Conservation (phyloP, 495 filamentous ascomycete species). For the Talaromyces liani region DNA sequence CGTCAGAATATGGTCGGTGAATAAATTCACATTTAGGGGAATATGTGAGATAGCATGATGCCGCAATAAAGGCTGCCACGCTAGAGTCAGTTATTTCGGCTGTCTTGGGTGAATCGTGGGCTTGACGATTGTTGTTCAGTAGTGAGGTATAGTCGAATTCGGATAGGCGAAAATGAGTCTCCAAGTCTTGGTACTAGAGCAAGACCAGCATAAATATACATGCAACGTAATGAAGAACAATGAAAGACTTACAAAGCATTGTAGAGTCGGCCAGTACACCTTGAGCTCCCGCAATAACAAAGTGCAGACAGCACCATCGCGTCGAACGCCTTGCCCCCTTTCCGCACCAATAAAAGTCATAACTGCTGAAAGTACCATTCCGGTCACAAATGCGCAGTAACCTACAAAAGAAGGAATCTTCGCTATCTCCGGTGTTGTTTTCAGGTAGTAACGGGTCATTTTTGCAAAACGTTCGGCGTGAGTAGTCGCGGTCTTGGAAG, state of each 20-base stretch:
- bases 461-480: conserved; percentile 1
- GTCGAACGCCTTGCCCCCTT: neutral
- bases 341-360: neutral
- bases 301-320: neutral
- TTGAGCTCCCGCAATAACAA: conserved; percentile 3
- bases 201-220: neutral
- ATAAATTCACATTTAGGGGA: conserved; percentile 2
- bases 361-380: conserved; percentile 2
- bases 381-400: conserved; percentile 1
- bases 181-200: neutral
- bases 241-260: neutral
- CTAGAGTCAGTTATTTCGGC: neutral
- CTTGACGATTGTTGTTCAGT: neutral
- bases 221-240: too few relatives aligned
- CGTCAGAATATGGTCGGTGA: conserved; percentile 1
- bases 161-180: conserved; percentile 1
- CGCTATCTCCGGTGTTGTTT: neutral
- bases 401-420: conserved; percentile 3
- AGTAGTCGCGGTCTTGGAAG: neutral
- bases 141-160: neutral
- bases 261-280: neutral
- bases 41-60: conserved; percentile 1
- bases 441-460: neutral
- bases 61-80: neutral
- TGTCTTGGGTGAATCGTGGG: neutral